Percentiles rank a stretch among this genome's conserved stretches.
Conservation (phyloP, 768 basidiomycete species). For the Russula compacta region DNA sequence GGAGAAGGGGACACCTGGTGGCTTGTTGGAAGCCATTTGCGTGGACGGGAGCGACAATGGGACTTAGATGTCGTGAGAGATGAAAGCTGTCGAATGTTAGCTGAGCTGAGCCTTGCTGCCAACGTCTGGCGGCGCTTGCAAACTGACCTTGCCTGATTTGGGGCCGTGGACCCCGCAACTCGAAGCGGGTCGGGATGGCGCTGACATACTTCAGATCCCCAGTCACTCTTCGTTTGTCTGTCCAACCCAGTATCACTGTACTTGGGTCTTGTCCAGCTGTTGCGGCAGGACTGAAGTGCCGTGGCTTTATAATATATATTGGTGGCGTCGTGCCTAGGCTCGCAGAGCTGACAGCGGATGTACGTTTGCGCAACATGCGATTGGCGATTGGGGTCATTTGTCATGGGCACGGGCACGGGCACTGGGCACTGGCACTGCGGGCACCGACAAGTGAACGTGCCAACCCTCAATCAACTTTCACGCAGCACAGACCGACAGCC, state of each 20-base stretch:
- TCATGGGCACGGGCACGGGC: not conserved
- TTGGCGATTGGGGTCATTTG: not conserved
- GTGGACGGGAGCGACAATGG: not conserved
- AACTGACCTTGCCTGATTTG: not conserved
- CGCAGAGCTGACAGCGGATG: no score
- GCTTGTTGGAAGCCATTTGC: constrained; percentile 6
- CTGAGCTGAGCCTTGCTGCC: not conserved
- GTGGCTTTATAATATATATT: no score
- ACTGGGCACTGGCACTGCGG: not conserved
- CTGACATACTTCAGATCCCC: not conserved
- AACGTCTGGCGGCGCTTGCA: not conserved
- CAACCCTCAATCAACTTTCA: not conserved
- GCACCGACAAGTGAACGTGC: not conserved
- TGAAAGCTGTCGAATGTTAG: not conserved
- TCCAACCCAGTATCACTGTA: no score
- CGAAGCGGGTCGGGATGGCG: not conserved
- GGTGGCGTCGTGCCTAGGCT: no score
- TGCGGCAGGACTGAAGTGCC: not conserved
- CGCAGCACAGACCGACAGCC: not conserved
- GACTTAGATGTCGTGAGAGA: not conserved
- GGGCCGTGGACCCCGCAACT: not conserved
- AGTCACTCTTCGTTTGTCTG: not conserved
- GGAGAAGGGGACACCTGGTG: not conserved
- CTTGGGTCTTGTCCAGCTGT: not conserved
- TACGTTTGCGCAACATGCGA: not conserved